A percentile compares a stretch with the other conserved stretches of the same genome.
Conservation (phyloP, 495 filamentous ascomycete genomes). For the Bacidia gigantensis region DNA sequence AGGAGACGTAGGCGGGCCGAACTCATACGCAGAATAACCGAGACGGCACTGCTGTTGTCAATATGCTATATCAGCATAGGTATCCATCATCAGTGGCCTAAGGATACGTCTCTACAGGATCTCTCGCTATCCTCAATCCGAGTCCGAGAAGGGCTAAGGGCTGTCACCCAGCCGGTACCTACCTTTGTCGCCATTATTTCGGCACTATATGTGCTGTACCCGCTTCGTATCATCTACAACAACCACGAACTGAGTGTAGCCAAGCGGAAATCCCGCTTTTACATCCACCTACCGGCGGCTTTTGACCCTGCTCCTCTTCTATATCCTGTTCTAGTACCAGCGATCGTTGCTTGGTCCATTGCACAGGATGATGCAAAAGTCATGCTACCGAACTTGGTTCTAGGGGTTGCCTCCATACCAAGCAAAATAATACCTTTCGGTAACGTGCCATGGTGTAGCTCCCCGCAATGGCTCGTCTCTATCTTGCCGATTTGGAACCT, state of each 20-base stretch:
- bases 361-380: conserved; percentile 38
- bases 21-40: conserved; percentile 31
- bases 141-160: neutral
- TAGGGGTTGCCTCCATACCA: conserved; percentile 69
- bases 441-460: conserved; percentile 40
- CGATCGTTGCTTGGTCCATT: conserved; percentile 68
- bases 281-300: conserved; percentile 44
- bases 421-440: conserved; percentile 51
- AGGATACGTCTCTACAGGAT: neutral
- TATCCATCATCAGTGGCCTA: neutral
- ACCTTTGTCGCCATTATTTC: conserved; percentile 26
- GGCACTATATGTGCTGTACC: conserved; percentile 35
- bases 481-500: conserved; percentile 37
- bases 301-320: conserved; percentile 89
- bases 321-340: conserved; percentile 65
- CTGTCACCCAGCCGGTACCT: neutral
- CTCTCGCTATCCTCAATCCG: neutral
- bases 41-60: conserved; percentile 28
- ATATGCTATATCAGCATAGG: conserved; percentile 10
- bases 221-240: conserved; percentile 23
- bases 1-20: conserved; percentile 28
- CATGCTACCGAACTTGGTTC: conserved; percentile 64
- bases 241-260: conserved; percentile 3
- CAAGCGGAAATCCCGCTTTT: conserved; percentile 7
- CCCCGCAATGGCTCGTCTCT: conserved; percentile 60